These are phyloP conservation scores for Zoysia pacifica DNA, from an alignment of 176 grass and related monocot genomes.

Conservation along the genomic window DNA sequence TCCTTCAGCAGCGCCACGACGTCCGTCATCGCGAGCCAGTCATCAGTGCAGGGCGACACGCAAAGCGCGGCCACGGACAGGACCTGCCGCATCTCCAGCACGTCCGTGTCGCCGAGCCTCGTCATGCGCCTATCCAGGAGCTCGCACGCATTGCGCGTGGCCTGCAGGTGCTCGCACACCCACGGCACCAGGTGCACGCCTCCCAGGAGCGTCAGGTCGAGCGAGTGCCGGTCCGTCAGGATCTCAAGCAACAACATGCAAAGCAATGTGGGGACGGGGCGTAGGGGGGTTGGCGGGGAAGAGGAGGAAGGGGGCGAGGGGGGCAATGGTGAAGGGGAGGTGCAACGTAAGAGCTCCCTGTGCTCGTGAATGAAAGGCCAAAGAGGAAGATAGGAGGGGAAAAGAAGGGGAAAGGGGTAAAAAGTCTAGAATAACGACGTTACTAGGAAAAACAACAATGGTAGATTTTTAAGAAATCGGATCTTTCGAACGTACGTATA, in stretches of 20 bases:
- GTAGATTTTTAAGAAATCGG: too few relatives aligned
- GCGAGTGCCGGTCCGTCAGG: constrained; percentile 75
- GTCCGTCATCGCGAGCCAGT: constrained; percentile 82
- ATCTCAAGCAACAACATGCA: constrained; percentile 59
- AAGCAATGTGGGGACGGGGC: too few relatives aligned
- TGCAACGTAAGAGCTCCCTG: too few relatives aligned
- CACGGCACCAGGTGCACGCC: constrained; percentile 87
- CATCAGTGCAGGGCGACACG: constrained; percentile 58
- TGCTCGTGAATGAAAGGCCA: too few relatives aligned
- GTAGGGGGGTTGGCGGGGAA: too few relatives aligned
- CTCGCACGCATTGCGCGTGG: constrained; percentile 49
- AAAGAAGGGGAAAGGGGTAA: too few relatives aligned
- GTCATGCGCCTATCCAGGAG: constrained; percentile 68
- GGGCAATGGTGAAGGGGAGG: too few relatives aligned
- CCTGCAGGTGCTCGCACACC: constrained; percentile 64
- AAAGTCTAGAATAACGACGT: too few relatives aligned
- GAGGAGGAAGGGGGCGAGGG: too few relatives aligned
- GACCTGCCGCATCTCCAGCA: constrained; percentile 84
- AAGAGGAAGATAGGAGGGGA: too few relatives aligned
- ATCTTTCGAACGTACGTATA: too few relatives aligned
- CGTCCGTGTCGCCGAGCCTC: constrained; percentile 30
- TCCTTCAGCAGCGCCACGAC: constrained; percentile 77
- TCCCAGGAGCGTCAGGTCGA: constrained; percentile 75
- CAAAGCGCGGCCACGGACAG: constrained; percentile 67
- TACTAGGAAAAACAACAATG: too few relatives aligned